Base-by-base conservation (phyloP, 306 rosid genomes). In the Betula pendula region DNA sequence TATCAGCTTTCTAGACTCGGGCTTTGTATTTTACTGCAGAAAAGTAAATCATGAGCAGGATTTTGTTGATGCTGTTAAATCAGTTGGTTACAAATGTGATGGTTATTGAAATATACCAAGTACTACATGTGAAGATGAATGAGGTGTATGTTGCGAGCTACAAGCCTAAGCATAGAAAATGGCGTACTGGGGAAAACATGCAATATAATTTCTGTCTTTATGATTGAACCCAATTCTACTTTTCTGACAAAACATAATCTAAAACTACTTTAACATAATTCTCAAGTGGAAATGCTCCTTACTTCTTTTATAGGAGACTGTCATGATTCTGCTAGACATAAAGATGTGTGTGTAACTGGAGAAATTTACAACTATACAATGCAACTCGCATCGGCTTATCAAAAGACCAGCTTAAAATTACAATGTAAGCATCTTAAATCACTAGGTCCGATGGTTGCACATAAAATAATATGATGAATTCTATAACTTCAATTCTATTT, bases 311-410 rank as follows among this genome's bases (percentile, higher is more conserved):
- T 79, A 95, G 97, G 97, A 88, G 98, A 95, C 73, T 92, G 97
- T 76, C 97, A 90, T 81, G 98, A 95, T 80, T 50, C 90, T 79
- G 79, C 25, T 49, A 87, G 88, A 80, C 90, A 60, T 82, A 81
- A 82, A 79, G 85, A 90, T 86, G 87, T 93, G 60, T 94, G 98
- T 78, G 98, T 88, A 19, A 88, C 91, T 49, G 98, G 83, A 84
- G 97, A 95, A 75, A 94, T 94, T 72, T 79, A 89, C 85, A 94
- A 94, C 86, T 94, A 94, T 71, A 92, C 96, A 3, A 82, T 75
- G 90, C 98, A 94, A 78, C 94, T 94, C 9, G 13, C 76, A 75
- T 84, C 81, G 55, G 77, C 86, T 70, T 72, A 92, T 72, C 81
- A 69, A 1, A 84, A 82, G 60, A 71, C 77, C 71, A 27, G 74